A percentile compares a stretch with the other conserved stretches of the same genome.
Conservation (phyloP, 1,284 basidiomycete genomes). For the Malassezia equina region DNA sequence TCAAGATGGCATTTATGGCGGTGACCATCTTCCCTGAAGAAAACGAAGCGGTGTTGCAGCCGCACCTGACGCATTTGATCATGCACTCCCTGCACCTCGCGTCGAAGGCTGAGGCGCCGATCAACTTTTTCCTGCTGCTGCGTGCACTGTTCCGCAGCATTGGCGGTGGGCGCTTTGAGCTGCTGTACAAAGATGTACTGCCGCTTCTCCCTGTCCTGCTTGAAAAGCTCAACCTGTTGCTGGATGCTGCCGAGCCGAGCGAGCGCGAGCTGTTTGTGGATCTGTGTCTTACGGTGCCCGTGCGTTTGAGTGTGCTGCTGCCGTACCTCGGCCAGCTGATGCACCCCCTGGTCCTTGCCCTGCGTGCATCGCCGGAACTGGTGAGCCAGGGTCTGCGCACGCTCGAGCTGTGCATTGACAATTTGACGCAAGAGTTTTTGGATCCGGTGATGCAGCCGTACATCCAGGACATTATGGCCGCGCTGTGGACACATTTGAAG, state of each 20-base stretch:
- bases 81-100: conserved; percentile 95
- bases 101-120: conserved; percentile 77
- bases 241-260: conserved; percentile 42
- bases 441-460: conserved; percentile 84
- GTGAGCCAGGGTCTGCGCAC: conserved; percentile 93
- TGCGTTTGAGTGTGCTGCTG: conserved; percentile 86
- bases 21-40: conserved; percentile 66
- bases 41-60: conserved; percentile 85
- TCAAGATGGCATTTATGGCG: conserved; percentile 91
- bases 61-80: conserved; percentile 83
- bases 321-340: conserved; percentile 93
- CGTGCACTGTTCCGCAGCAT: conserved; percentile 91
- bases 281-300: conserved; percentile 89
- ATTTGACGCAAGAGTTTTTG: conserved; percentile 93
- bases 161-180: conserved; percentile 90
- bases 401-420: conserved; percentile 98
- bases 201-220: conserved; percentile 94
- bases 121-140: conserved; percentile 88
- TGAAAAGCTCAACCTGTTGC: conserved; percentile 68
- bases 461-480: conserved; percentile 77
- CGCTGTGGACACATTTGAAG: conserved; percentile 58
- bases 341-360: conserved; percentile 85
- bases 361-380: conserved; percentile 69
- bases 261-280: conserved; percentile 63
- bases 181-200: conserved; percentile 90